Evolutionary conservation across 2,329 filamentous ascomycete genomes (phyloP).

Genomic region (Xylaria arbuscula): DNA sequence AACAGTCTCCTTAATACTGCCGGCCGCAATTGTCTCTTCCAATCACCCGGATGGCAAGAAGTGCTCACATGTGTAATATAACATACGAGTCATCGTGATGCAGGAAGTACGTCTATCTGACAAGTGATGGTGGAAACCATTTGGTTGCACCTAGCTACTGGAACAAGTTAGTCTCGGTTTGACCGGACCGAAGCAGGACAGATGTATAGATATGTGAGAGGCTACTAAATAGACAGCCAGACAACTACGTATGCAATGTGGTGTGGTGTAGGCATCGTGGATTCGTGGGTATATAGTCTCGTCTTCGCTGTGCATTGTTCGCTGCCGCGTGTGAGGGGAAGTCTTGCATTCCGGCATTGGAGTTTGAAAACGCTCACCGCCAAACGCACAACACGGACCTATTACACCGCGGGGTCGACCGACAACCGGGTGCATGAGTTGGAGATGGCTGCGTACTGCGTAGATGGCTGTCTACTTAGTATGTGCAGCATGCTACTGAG

Average conservation of each 20-base stretch:
- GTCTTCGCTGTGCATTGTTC: conserved; percentile 1
- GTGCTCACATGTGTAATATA: background rate
- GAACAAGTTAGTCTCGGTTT: conserved; percentile 37
- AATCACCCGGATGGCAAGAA: background rate
- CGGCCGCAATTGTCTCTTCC: conserved; percentile 3
- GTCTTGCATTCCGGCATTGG: background rate
- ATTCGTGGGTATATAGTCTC: background rate
- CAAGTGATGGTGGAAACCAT: conserved; percentile 8
- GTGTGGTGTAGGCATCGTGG: too few species aligned
- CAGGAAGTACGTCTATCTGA: conserved; percentile 2
- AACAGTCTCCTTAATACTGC: conserved; percentile 1
- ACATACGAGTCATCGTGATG: conserved; percentile 19
- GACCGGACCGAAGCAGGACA: conserved; percentile 32
- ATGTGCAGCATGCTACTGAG: background rate
- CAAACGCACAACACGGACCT: background rate
- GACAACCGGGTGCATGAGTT: background rate
- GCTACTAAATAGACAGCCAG: background rate
- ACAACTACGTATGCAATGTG: background rate
- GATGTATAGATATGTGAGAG: background rate
- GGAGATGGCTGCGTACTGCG: background rate
- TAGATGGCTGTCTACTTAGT: background rate
- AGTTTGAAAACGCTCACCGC: conserved; percentile 26
- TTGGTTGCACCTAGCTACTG: conserved; percentile 16
- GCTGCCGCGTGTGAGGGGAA: conserved; percentile 1
- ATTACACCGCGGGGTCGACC: background rate